Percentiles rank a stretch among this genome's conserved stretches.
Evolutionary conservation across 257 asterid species (phyloP).

Genomic region (Capsicum rhomboideum): DNA sequence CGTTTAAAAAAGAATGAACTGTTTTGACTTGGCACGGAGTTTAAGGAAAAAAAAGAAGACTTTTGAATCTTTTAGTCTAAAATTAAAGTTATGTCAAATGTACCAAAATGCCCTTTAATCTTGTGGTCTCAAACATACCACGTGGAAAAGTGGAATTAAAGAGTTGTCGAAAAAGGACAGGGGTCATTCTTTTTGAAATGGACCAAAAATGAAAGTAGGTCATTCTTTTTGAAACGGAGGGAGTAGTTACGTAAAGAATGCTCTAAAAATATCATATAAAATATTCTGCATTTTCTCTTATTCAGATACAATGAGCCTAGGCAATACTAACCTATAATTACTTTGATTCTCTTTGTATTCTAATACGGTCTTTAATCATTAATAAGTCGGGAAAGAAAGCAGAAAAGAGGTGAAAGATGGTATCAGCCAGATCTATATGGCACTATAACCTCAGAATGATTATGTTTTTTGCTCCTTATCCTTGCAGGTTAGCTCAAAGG

Average conservation of each 20-base stretch:
- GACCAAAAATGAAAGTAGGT: too few relatives aligned
- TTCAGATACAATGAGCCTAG: neutral
- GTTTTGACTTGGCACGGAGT: too few relatives aligned
- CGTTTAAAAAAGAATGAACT: too few relatives aligned
- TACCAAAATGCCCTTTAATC: too few relatives aligned
- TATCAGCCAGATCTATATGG: neutral
- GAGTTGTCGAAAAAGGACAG: too few relatives aligned
- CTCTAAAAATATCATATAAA: neutral
- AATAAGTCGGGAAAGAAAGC: neutral
- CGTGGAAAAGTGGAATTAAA: too few relatives aligned
- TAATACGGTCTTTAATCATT: neutral
- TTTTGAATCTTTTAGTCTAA: too few relatives aligned
- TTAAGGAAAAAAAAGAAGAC: too few relatives aligned
- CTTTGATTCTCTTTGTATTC: neutral
- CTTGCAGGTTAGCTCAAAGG: constrained; percentile 80
- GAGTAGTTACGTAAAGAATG: neutral
- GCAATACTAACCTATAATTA: neutral
- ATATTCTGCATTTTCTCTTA: neutral
- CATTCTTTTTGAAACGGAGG: too few relatives aligned
- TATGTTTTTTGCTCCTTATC: neutral
- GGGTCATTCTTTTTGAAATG: too few relatives aligned
- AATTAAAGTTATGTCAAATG: too few relatives aligned
- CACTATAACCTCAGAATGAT: neutral
- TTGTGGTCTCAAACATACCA: too few relatives aligned
- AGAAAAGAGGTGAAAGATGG: neutral